These are phyloP conservation scores for Iberis amara DNA, from an alignment of 441 rosid genomes.

Conservation along the genomic window DNA sequence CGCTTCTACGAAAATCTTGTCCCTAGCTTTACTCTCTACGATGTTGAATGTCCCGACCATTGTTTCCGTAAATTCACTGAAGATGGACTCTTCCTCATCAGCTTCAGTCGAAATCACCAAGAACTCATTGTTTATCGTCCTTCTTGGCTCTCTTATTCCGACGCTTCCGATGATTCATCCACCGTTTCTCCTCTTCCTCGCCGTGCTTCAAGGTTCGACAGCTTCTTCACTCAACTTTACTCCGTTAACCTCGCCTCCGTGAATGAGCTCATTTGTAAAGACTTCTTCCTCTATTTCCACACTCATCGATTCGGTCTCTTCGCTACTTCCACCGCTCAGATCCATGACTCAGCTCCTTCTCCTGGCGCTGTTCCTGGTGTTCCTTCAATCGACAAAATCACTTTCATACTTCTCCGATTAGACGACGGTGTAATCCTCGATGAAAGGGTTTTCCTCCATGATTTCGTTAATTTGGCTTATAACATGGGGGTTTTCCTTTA, in stretches of 20 bases:
- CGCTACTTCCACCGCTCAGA: constrained; percentile 86
- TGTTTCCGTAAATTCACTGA: constrained; percentile 89
- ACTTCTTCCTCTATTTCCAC: constrained; percentile 76
- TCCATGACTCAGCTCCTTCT: constrained; percentile 66
- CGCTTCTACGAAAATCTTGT: constrained; percentile 87
- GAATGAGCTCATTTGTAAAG: constrained; percentile 85
- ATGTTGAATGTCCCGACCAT: constrained; percentile 83
- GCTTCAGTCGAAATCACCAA: constrained; percentile 78
- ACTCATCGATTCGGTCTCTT: constrained; percentile 66
- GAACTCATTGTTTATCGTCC: constrained; percentile 91
- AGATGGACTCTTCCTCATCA: constrained; percentile 86
- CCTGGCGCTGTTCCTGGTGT: constrained; percentile 77
- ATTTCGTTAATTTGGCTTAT: constrained; percentile 68
- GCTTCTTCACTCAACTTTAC: constrained; percentile 78
- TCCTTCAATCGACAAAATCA: constrained; percentile 81
- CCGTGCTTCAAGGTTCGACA: constrained; percentile 66
- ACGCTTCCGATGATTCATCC: constrained; percentile 25
- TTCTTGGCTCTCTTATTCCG: constrained; percentile 70
- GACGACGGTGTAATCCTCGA: constrained; percentile 79
- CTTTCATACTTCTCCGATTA: constrained; percentile 76
- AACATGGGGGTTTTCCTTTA: constrained; percentile 81
- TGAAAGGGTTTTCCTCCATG: constrained; percentile 77
- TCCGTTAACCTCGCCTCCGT: constrained; percentile 65
- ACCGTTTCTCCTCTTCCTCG: constrained; percentile 48
- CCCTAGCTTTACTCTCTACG: constrained; percentile 75